A percentile compares a stretch with the other conserved stretches of the same genome.
Conservation (phyloP, 371 early-diverging fungal species). For the Mortierella sp. region DNA sequence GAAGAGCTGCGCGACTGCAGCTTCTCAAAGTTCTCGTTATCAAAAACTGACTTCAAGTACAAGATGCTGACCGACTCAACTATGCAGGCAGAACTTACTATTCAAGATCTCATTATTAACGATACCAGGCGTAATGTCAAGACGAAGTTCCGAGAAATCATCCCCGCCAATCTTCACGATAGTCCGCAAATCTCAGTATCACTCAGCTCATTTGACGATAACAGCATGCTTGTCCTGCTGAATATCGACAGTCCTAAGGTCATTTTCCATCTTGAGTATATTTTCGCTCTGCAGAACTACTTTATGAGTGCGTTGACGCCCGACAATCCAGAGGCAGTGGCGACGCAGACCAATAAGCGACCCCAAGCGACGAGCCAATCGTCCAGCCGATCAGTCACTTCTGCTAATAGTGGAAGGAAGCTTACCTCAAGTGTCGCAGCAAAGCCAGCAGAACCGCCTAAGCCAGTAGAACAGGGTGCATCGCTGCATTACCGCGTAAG, state of each 20-base stretch:
- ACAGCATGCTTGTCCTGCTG: slow-evolving; percentile 66
- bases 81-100: slow-evolving; percentile 79
- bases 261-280: slow-evolving; percentile 87
- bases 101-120: slow-evolving; percentile 79
- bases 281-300: slow-evolving; percentile 79
- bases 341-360: slow-evolving; percentile 26
- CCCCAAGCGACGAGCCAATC: slow-evolving; percentile 24
- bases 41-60: slow-evolving; percentile 72
- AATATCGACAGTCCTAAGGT: slow-evolving; percentile 89
- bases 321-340: slow-evolving; percentile 2
- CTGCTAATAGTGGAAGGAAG: slow-evolving; percentile 34
- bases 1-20: slow-evolving; percentile 56
- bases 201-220: slow-evolving; percentile 47
- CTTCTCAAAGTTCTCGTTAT: slow-evolving; percentile 70
- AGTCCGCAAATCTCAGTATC: slow-evolving; percentile 73
- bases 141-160: slow-evolving; percentile 88
- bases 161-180: slow-evolving; percentile 74
- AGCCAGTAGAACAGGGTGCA: slow-evolving; percentile 32
- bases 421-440: slow-evolving; percentile 27
- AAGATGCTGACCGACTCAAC: slow-evolving; percentile 72
- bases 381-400: slow-evolving; percentile 12
- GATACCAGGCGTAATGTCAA: slow-evolving; percentile 84
- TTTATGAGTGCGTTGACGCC: slow-evolving; percentile 72
- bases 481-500: slow-evolving; percentile 76
- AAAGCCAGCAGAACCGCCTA: slow-evolving; percentile 28